These are phyloP conservation scores for Phoenix roebelenii DNA, from an alignment of 176 grass and related monocot genomes.

Conservation along the genomic window DNA sequence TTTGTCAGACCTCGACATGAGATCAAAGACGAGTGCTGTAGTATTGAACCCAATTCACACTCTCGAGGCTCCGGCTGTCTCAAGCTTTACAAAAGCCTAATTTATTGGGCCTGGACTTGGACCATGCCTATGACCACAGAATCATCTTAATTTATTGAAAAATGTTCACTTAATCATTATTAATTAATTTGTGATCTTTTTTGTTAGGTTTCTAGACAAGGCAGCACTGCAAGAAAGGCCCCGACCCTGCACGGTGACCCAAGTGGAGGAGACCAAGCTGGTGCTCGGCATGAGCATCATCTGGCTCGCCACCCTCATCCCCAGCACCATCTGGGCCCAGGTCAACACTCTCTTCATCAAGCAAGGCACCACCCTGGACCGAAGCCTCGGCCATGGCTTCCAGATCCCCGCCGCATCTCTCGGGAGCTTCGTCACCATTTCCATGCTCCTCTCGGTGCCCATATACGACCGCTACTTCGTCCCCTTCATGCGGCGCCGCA, in stretches of 20 bases:
- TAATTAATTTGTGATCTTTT: too few species aligned
- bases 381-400: slow-evolving; percentile 20
- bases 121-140: too few species aligned
- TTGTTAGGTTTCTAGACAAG: background rate
- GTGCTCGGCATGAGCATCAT: background rate
- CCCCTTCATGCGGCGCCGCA: slow-evolving; percentile 42
- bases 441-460: slow-evolving; percentile 50
- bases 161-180: too few species aligned
- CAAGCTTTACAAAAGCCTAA: too few species aligned
- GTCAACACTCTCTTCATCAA: slow-evolving; percentile 9
- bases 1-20: too few species aligned
- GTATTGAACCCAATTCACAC: too few species aligned
- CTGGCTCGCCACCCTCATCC: slow-evolving; percentile 1
- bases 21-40: too few species aligned
- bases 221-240: background rate
- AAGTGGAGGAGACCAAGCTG: slow-evolving; percentile 7
- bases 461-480: slow-evolving; percentile 63
- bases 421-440: slow-evolving; percentile 39
- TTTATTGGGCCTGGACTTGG: too few species aligned
- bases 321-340: slow-evolving; percentile 1
- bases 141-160: too few species aligned
- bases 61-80: too few species aligned
- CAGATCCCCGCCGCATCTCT: slow-evolving; percentile 53
- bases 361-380: slow-evolving; percentile 6
- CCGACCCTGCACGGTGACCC: background rate